Conservation (phyloP, 1,284 basidiomycete genomes). For the Ustilago shanxiensis region DNA sequence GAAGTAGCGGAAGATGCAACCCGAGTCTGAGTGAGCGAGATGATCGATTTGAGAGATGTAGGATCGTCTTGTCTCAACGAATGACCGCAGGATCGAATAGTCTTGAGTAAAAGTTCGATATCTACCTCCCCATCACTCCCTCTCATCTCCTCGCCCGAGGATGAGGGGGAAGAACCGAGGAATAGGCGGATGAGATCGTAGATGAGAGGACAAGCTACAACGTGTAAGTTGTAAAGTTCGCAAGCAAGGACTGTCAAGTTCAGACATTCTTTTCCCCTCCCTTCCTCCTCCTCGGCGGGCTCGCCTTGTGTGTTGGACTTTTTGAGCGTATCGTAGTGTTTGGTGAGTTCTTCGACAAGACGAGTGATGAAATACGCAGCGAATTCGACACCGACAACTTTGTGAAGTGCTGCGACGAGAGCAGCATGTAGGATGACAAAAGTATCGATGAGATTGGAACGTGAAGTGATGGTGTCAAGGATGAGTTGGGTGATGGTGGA, state of each 20-base stretch:
- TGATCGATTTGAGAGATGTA: conserved; percentile 61
- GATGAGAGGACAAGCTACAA: conserved; percentile 86
- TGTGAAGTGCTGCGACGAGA: conserved; percentile 85
- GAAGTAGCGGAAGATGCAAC: conserved; percentile 29
- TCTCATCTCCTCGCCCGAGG: background rate
- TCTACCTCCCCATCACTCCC: conserved; percentile 38
- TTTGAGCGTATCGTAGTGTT: conserved; percentile 28
- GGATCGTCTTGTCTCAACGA: conserved; percentile 65
- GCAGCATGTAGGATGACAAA: conserved; percentile 92
- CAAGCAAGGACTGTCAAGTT: conserved; percentile 89
- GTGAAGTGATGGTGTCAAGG: conserved; percentile 84
- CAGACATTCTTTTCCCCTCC: conserved; percentile 80
- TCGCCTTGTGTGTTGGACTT: background rate
- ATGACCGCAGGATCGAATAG: conserved; percentile 74
- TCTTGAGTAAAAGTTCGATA: conserved; percentile 86
- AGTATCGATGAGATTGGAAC: conserved; percentile 84
- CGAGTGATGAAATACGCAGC: conserved; percentile 74
- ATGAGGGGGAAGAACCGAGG: conserved; percentile 72
- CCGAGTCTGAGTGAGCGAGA: conserved; percentile 55
- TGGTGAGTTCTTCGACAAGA: conserved; percentile 48
- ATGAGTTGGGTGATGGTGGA: conserved; percentile 82
- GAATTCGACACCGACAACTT: conserved; percentile 89
- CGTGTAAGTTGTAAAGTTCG: conserved; percentile 95
- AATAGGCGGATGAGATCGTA: conserved; percentile 90
- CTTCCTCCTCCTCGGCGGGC: conserved; percentile 43